Percentiles rank a stretch among this genome's conserved stretches.
Evolutionary conservation across 2,329 filamentous ascomycete genomes (phyloP).

Genomic region (Trichoderma sp.): DNA sequence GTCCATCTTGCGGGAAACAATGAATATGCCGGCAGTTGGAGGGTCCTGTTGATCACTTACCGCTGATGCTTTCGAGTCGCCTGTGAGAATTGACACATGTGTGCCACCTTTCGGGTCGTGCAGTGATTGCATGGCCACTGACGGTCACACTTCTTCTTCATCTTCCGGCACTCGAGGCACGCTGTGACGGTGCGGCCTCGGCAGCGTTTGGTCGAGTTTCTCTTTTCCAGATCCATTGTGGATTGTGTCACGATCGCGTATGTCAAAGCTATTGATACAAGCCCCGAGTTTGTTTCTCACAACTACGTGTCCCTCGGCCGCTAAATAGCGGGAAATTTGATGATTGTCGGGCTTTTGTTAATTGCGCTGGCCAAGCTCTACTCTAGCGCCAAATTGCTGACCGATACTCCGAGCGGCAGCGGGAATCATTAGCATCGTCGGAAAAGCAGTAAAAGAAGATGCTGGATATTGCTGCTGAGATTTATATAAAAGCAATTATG

Average conservation of each 20-base stretch:
- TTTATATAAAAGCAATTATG: neutral
- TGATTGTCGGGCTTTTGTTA: neutral
- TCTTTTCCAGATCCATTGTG: neutral
- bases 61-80: neutral
- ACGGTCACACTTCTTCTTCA: conserved; percentile 17
- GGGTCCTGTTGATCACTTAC: neutral
- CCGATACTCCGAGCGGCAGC: neutral
- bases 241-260: neutral
- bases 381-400: conserved; percentile 10
- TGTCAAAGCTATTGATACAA: neutral
- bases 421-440: neutral
- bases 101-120: neutral
- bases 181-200: conserved; percentile 5
- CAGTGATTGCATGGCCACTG: conserved; percentile 17
- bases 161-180: conserved; percentile 13
- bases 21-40: neutral
- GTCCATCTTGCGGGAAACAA: neutral
- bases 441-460: neutral
- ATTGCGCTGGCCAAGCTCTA: neutral
- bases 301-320: neutral
- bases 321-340: conserved; percentile 4
- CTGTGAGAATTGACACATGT: conserved; percentile 5
- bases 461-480: neutral
- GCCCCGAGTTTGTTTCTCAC: neutral
- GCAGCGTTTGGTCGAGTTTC: neutral